Base-by-base conservation (phyloP, 805 yeast species). In the Sugiyamaella smithiae region DNA sequence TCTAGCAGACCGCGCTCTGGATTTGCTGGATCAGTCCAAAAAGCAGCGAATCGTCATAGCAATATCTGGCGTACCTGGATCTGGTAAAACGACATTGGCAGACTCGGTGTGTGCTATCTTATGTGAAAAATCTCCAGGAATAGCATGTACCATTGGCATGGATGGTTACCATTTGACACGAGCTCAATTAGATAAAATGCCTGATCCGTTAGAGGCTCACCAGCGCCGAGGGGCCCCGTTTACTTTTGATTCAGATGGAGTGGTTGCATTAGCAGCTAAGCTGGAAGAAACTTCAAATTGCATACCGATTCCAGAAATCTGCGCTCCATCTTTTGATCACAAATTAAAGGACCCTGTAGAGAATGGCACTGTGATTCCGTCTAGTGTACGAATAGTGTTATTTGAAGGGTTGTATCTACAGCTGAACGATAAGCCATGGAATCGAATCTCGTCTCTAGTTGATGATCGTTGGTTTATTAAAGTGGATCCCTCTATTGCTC, bases 31-130 rank as follows among this genome's bases (percentile, higher is more conserved):
- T 5, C 11, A 43, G 17, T 32, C 36, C 22, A 40, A 44, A 1
- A 46, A 51, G n/a, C 29, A 12, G 11, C 67, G 90, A 54, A 62
- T 80, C 1, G 51, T 84, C 14, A 69, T 88, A 7, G 68, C 84
- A 0, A 59, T 88, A 9, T 81, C 82, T 2, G 96, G 96, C 1
- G 74, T 81, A 0, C 96, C 96, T 1, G 96, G 96, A 4, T 80
- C 90, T 0, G 96, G 96, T 0, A 88, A 88, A 63, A 76, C 90
- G 2, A 85, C 95, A 0, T 59, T 82, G 29, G 81, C 90, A 1
- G 60, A 61, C 32, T 48, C 64, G 3, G 67, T 88, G 4, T 74
- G 74, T 28, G 60, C 64, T 3, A 55, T 56, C 4, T 57, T 82
- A n/a, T 77, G 72, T 54, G 48, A 55, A 20, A 42, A 50, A 20